phyloP scores from a whole-genome alignment of 495 filamentous ascomycete species.

The Penicillium pancosmium region DNA sequence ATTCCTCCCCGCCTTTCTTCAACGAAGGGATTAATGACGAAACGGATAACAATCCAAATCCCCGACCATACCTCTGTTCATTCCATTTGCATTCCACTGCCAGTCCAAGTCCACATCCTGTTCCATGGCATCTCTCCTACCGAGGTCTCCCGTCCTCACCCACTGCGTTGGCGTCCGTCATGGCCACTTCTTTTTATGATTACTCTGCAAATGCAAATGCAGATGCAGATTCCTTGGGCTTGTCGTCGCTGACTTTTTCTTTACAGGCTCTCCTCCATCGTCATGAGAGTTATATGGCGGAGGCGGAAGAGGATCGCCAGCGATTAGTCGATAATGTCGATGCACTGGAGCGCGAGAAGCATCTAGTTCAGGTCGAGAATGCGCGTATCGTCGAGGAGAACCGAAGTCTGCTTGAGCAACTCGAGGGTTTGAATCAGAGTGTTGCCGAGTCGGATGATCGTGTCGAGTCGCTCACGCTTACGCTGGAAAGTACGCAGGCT shows the following conservation, averaged over 20 bases:
- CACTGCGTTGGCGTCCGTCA: conserved; percentile 43
- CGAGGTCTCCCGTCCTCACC: conserved; percentile 33
- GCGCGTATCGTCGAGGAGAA: conserved; percentile 78
- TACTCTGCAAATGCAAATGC: conserved; percentile 20
- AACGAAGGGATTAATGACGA: not conserved
- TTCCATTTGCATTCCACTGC: conserved; percentile 4
- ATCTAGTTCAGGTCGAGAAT: conserved; percentile 72
- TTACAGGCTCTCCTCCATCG: conserved; percentile 86
- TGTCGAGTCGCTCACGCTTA: conserved; percentile 69
- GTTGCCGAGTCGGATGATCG: conserved; percentile 75
- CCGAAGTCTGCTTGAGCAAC: conserved; percentile 70
- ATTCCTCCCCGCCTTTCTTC: not conserved
- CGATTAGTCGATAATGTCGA: conserved; percentile 72
- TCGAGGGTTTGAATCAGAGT: conserved; percentile 77
- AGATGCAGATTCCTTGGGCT: conserved; percentile 12
- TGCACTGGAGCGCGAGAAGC: conserved; percentile 75
- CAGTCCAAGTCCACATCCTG: not conserved
- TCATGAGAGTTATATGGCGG: conserved; percentile 90
- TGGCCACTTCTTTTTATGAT: conserved; percentile 31
- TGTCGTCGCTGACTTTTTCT: conserved; percentile 65
- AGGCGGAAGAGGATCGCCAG: conserved; percentile 79
- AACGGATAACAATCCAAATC: too few relatives aligned
- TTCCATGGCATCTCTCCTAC: conserved; percentile 18
- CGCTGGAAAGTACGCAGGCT: conserved; percentile 72
- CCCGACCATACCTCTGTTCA: not conserved